Evolutionary conservation across 225 moss, liverwort and hornwort species (phyloP).

Genomic region (Marchantia polymorpha): DNA sequence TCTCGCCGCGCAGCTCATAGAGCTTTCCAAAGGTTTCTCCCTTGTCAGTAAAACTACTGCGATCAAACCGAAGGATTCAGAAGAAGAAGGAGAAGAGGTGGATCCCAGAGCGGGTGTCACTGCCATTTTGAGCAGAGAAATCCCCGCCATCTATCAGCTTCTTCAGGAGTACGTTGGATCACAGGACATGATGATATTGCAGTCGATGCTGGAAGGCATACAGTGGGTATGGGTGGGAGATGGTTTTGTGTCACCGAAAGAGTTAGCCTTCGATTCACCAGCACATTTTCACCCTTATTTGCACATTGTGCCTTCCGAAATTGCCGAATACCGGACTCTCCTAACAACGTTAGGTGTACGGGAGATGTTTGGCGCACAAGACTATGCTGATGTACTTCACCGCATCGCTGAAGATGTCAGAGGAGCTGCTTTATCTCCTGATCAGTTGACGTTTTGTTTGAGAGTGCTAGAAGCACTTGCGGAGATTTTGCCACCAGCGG

Average conservation of each 20-base stretch:
- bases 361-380: constrained; percentile 68
- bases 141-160: constrained; percentile 63
- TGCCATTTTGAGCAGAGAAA: constrained; percentile 48
- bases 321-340: constrained; percentile 57
- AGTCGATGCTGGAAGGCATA: constrained; percentile 56
- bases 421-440: constrained; percentile 50
- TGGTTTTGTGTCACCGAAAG: constrained; percentile 69
- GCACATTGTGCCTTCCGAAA: constrained; percentile 77
- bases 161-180: constrained; percentile 65
- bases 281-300: constrained; percentile 90
- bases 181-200: constrained; percentile 54
- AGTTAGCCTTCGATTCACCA: constrained; percentile 86
- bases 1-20: constrained; percentile 69
- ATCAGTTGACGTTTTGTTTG: constrained; percentile 73
- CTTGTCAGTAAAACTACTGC: constrained; percentile 24
- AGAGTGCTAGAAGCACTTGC: constrained; percentile 73
- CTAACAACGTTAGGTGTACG: constrained; percentile 69
- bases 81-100: constrained; percentile 22
- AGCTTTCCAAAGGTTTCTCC: constrained; percentile 53
- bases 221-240: constrained; percentile 92
- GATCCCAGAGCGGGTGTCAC: constrained; percentile 32
- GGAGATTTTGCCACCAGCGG: constrained; percentile 54
- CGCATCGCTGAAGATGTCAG: constrained; percentile 61
- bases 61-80: constrained; percentile 14
- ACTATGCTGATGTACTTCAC: constrained; percentile 64